phyloP scores from a whole-genome alignment of 805 yeast species.

The Candida ulmi region DNA sequence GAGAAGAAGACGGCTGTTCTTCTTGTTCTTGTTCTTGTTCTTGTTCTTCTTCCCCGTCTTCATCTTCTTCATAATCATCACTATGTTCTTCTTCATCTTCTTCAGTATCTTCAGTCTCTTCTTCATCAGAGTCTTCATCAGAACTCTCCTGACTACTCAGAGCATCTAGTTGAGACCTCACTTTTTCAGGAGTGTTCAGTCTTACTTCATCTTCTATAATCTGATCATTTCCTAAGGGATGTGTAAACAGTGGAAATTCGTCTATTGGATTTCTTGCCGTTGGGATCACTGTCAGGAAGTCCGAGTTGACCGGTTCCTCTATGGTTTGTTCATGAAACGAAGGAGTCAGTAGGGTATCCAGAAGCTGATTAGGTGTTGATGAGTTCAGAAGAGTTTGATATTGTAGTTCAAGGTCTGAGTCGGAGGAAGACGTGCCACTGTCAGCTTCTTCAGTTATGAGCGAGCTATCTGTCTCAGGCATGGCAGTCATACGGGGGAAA shows the following conservation, averaged over 20 bases:
- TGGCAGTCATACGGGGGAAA: background rate
- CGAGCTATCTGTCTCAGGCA: background rate
- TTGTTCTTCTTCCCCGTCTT: constrained; percentile 1
- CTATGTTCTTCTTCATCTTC: too few species aligned
- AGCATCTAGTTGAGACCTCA: background rate
- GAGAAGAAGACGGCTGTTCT: background rate
- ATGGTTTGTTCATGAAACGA: background rate
- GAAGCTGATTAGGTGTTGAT: background rate
- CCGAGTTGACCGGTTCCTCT: background rate
- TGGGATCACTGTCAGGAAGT: background rate
- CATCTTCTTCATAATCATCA: too few species aligned
- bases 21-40: constrained; percentile 8
- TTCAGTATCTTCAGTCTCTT: constrained; percentile 1
- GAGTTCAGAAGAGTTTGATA: background rate
- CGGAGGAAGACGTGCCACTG: background rate
- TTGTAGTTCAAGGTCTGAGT: background rate
- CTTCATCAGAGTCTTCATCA: too few species aligned
- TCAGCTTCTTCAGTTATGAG: background rate
- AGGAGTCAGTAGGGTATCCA: background rate
- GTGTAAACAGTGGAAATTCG: background rate
- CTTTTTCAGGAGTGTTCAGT: background rate
- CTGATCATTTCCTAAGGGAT: background rate
- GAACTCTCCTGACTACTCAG: background rate
- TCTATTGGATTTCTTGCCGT: background rate
- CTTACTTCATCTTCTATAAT: background rate